Percentiles rank a stretch among this genome's conserved stretches.
Conservation (phyloP, 192 early-diverging fungal species). For the Backusella mclennaniae region DNA sequence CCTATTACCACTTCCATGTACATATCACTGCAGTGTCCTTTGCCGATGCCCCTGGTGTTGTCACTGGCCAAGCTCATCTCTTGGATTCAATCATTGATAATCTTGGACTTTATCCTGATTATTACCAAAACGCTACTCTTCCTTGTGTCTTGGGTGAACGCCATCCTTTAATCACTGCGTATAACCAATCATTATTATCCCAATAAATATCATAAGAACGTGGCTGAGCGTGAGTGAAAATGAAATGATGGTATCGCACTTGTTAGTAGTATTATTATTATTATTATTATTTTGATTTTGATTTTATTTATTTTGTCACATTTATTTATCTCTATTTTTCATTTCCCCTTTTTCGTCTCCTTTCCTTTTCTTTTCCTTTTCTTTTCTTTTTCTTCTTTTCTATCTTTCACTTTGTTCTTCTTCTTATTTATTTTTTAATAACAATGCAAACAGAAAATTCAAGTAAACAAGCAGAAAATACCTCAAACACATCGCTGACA, state of each 20-base stretch:
- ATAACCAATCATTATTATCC: not conserved
- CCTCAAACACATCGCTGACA: not conserved
- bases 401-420: not conserved
- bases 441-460: not conserved
- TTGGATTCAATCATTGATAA: constrained; percentile 63
- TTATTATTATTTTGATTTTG: not conserved
- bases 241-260: not conserved
- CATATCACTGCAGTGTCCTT: constrained; percentile 69
- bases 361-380: not conserved
- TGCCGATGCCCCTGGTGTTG: constrained; percentile 52
- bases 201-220: not conserved
- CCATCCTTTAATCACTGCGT: constrained; percentile 5
- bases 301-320: not conserved
- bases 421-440: not conserved
- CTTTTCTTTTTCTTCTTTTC: not conserved
- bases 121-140: constrained; percentile 64
- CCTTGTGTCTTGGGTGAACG: constrained; percentile 58
- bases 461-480: not conserved
- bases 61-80: constrained; percentile 66
- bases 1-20: constrained; percentile 82
- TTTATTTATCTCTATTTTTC: not conserved
- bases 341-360: constrained; percentile 6
- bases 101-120: constrained; percentile 36
- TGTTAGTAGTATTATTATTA: not conserved
- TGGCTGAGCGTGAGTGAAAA: not conserved